Evolutionary conservation across 2,329 filamentous ascomycete species (phyloP).

Genomic region (Penicillium sp.): DNA sequence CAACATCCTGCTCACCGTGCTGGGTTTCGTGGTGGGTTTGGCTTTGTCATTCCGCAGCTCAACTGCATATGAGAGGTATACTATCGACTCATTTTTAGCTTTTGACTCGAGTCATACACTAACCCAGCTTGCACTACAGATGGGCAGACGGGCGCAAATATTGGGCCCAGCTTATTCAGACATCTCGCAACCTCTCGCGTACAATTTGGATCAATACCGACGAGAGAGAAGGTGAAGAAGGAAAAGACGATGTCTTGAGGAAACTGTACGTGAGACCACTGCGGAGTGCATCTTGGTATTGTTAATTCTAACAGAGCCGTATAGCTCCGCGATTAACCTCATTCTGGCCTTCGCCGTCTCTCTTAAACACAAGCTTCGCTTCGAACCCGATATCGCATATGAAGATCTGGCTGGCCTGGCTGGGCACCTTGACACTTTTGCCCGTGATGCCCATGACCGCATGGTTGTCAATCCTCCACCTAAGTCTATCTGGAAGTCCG

Average conservation of each 20-base stretch:
- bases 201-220: conserved; percentile 76
- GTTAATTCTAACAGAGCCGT: conserved; percentile 8
- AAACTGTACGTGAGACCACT: conserved; percentile 53
- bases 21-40: conserved; percentile 78
- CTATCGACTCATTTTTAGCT: background rate
- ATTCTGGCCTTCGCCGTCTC: conserved; percentile 73
- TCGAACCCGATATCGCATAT: conserved; percentile 77
- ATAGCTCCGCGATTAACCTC: conserved; percentile 66
- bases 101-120: background rate
- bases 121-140: conserved; percentile 16
- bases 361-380: conserved; percentile 78
- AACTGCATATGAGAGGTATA: conserved; percentile 69
- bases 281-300: background rate
- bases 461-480: conserved; percentile 34
- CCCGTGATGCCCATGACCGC: conserved; percentile 56
- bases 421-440: conserved; percentile 71
- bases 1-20: conserved; percentile 69
- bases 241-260: conserved; percentile 65
- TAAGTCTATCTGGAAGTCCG: conserved; percentile 58
- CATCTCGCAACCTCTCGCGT: conserved; percentile 59
- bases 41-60: conserved; percentile 74
- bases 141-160: conserved; percentile 63
- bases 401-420: conserved; percentile 69
- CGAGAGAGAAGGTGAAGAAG: conserved; percentile 57
- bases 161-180: conserved; percentile 58